Base-by-base conservation (phyloP, 1,284 basidiomycete genomes). In the Phaffia rhodozyma region DNA sequence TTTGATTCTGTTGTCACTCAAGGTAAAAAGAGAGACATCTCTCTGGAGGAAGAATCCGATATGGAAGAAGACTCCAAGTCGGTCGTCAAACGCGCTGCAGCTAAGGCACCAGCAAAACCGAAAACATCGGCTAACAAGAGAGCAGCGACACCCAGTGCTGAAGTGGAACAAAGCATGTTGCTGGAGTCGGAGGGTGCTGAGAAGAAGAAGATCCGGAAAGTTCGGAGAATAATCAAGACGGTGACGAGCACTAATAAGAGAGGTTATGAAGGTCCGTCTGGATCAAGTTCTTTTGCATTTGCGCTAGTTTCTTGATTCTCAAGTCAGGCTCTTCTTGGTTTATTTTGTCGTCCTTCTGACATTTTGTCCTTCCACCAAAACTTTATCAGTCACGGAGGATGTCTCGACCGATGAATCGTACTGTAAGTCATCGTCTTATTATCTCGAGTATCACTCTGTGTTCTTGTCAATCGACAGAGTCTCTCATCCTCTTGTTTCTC, bases 371-470 rank as follows among this genome's bases (percentile, higher is more conserved):
- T 27, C 55, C 43, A 5, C 9, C n/a, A 25, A 23, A 27, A 21
- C n/a, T 13, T 48, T 29, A 56, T 20, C 57, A 59, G 58, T 59
- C 13, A 34, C 29, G 16, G 47, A 59, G 25, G 58, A 59, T 30
- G 27, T 59, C 25, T 59, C 58, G 27, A 51, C 34, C 21, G 34
- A 59, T n/a, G 58, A 59, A 23, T 59, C 58, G 20, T 59, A 59
- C 20, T 59, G 52, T 51, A 59, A 51, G 49, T 5, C 48, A 51
- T 59, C 30, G 23, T 5, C 9, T 48, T 23, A 3, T 32, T 50
- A 7, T 13, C 5, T 47, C 20, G 32, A 9, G n/a, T 32, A n/a
- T 29, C 5, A 21, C 30, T 18, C 38, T 27, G 1, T 18, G 34
- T 25, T 32, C 25, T 5, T 38, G 25, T 16, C 55, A 25, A 38